Base-by-base conservation (phyloP, 73 alveolate genomes). In the Blepharisma japonicum region DNA sequence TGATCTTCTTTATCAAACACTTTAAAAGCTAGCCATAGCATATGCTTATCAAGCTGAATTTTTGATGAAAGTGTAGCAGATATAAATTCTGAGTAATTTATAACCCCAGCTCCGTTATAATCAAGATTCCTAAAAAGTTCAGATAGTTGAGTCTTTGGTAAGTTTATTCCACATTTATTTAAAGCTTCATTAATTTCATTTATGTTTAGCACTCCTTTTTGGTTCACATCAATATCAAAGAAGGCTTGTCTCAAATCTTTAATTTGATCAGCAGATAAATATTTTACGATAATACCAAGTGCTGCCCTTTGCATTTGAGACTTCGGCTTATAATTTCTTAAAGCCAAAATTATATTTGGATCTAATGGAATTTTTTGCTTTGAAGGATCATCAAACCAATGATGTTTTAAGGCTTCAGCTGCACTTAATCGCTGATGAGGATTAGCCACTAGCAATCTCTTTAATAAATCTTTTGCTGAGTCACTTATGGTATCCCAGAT, bases 381-480 rank as follows among this genome's bases (percentile, higher is more conserved):
- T 32, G 42, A 32, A 1, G 42, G 42, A 32, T 32, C 42, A 32
- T 70, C 5, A 25, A 70, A 39, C 80, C 80, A 70, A 70, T 48
- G 80, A 45, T 70, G 80, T 1, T 25, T 14, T 14, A 70, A 25
- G 18, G 89, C 95, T 61, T 82, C 77, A 18, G 54, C 67, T 8
- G 87, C 61, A 6, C 97, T 95, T 68, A 94, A 49, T 85, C 98
- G 86, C 74, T 87, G 54, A 47, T 51, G 47, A 0, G 98, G 98
- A 42, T 94, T 90, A 79, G 93, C 92, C 47, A 68, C 81, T 4
- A 94, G 81, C 51, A 94, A 80, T n/a, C 83, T 79, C 70, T 81
- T 71, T 71, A 94, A 74, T 76, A 94, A 90, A 27, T 82, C 88
- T 9, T 83, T 85, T 20, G 92, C 84, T 18, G 80, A 77, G 6